Conservation (phyloP, 108 stramenopile species). For the Nannochloropsis gaditana region DNA sequence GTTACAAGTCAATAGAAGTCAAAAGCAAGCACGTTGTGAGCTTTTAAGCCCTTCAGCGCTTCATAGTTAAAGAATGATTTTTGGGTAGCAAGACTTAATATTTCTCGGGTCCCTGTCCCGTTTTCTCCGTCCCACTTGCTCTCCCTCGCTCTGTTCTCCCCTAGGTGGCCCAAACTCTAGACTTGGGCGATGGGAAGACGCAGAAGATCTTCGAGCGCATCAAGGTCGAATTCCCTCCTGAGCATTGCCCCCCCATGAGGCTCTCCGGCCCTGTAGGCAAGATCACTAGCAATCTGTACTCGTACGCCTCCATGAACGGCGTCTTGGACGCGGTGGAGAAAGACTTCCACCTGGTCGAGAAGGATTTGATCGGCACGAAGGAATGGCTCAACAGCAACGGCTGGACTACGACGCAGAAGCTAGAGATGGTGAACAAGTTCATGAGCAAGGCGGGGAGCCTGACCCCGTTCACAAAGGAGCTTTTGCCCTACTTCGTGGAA, state of each 20-base stretch:
- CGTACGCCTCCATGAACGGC: slow-evolving; percentile 1
- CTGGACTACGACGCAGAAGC: neutral
- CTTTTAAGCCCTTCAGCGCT: no score
- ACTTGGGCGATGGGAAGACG: neutral
- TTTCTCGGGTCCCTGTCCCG: no score
- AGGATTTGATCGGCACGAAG: neutral
- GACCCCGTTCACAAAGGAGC: neutral
- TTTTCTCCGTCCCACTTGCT: neutral
- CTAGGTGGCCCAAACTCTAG: neutral
- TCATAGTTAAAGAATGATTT: no score
- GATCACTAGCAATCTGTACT: neutral
- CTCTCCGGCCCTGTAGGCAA: neutral
- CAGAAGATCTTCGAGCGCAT: slow-evolving; percentile 16
- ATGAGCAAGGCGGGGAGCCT: neutral
- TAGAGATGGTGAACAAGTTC: slow-evolving; percentile 6
- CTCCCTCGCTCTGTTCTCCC: neutral
- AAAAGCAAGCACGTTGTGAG: no score
- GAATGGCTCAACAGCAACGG: neutral
- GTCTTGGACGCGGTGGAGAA: neutral
- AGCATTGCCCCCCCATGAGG: slow-evolving; percentile 16
- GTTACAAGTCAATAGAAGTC: no score
- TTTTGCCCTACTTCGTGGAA: neutral
- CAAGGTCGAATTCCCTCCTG: slow-evolving; percentile 14
- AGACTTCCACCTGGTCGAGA: neutral
- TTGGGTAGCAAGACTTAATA: no score